Base-by-base conservation (phyloP, 345 rosid genomes). In the Trapa bicornis region DNA sequence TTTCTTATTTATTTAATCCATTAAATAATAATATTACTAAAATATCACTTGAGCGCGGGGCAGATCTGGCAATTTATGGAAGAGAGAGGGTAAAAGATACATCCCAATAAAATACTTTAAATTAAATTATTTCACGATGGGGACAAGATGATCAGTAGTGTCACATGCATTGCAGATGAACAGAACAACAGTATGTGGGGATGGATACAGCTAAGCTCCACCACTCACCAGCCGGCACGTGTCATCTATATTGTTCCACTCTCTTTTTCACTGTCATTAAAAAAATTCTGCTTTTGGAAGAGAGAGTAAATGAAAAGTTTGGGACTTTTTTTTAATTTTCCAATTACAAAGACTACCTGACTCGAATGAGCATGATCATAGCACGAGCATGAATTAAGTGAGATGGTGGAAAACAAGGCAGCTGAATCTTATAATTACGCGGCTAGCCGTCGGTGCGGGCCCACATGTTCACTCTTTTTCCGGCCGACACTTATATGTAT, bases 391-490 rank as follows among this genome's bases (percentile, higher is more conserved):
- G 29, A 22, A 22, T 22, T 22, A 22, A 22, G 29, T 22, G 29
- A 22, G 29, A 22, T 22, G n/a, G 13, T 64, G 47, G 47, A 39
- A 1, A 5, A 64, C 17, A 62, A 29, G 65, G 15, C 45, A 54
- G 4, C 5, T 22, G 35, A 54, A 47, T 1, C 6, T 37, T 64
- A 9, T 15, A 16, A 64, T 64, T 39, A 64, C 66, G 66, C 66
- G 66, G 66, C 66, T 39, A 5, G 66, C 13, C 66, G 66, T 64
- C 33, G 66, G 47, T 22, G 47, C n/a, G 66, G 66, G 32, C 66
- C 29, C 29, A 22, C 29, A 22, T 22, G 29, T 22, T 22, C 66
- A 39, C 11, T 39, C 13, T 47, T 11, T 37, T 33, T 54, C 60
- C 9, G 14, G 2, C 9, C 52, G 12, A 47, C 12, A 47, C 12